Base-by-base conservation (phyloP, 441 rosid genomes). In the Erysimum cheiri region DNA sequence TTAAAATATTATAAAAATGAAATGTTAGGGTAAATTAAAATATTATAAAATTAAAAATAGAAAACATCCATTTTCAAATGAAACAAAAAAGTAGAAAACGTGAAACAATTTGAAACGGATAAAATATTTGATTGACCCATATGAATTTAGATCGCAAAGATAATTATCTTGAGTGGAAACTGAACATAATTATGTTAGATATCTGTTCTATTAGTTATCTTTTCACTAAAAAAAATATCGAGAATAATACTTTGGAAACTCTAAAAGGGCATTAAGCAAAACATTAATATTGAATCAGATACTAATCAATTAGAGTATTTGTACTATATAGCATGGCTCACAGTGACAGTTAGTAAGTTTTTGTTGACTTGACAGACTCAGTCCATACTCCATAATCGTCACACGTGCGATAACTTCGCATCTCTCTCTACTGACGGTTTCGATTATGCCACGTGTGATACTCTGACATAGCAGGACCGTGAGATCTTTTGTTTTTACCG, bases 381-480 rank as follows among this genome's bases (percentile, higher is more conserved):
- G 50, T n/a, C 62, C 64, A 61, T 71, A 24, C 62, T 72, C 59
- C 69, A 64, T 47, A 47, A 36, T 14, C 64, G 53, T 57, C 53
- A 72, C 76, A 72, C 76, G 71, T 72, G 71, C 50, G 59, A 64
- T 35, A 72, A 28, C 49, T 72, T 63, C 40, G 41, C 49, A 56
- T 44, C 37, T 64, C 53, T 64, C 22, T 57, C n/a, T n/a, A 48
- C 31, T 33, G 32, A 53, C 63, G 56, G 56, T 35, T 71, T 46
- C 7, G 31, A 32, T 53, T 11, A 17, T 43, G 69, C 56, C 64
- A 71, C 68, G 68, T 60, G 5, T 49, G 19, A 37, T 15, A 47
- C 14, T 48, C 59, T 49, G 59, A 36, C 49, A 26, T 0, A 58
- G 43, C 60, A 43, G 63, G 19, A 15, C 28, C 64, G 65, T 55